Base-by-base conservation (phyloP, 228 moss, liverwort and hornwort genomes). In the Sphagnum fallax region DNA sequence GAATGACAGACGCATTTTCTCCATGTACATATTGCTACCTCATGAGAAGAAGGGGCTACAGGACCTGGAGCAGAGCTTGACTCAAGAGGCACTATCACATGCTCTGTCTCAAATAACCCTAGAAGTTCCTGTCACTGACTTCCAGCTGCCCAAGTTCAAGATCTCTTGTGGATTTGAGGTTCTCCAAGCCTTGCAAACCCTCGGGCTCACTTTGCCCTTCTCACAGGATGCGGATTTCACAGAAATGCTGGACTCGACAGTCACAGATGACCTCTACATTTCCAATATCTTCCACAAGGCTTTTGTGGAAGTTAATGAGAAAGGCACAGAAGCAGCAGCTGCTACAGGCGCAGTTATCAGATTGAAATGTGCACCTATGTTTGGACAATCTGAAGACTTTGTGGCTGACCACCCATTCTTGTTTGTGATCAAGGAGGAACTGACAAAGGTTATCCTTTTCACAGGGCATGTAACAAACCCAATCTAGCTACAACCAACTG, bases 381-480 rank as follows among this genome's bases (percentile, higher is more conserved):
- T 72, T 50, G 74, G 75, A 68, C 10, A 69, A 2, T 78, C 87
- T 2, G 48, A 73, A 1, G 89, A 89, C 61, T 95, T 95, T 65
- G 88, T 88, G 50, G 92, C 90, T 32, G 94, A 95, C 72, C 94
- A 95, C 77, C 94, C 92, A 1, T 95, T 95, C 69, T 47, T 92
- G 66, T 92, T 95, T 47, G 52, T 95, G 60, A 83, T 95, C 71
- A 95, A 87, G 81, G 94, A 95, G 60, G 87, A 95, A 52, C 6
- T 87, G 60, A 95, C 94, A 4, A 83, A 80, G 60, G 81, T 95
- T 50, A 75, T 95, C 32, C 60, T 95, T 69, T 95, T 95, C 69
- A 75, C 88, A 60, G 94, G 94, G 53, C 84, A 80, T 50, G 80
- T 92, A 18, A 73, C 80, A 12, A 69, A 64, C 50, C 67, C 52